phyloP scores from a whole-genome alignment of 495 filamentous ascomycete genomes.

The Penicillium dipodomyicola region DNA sequence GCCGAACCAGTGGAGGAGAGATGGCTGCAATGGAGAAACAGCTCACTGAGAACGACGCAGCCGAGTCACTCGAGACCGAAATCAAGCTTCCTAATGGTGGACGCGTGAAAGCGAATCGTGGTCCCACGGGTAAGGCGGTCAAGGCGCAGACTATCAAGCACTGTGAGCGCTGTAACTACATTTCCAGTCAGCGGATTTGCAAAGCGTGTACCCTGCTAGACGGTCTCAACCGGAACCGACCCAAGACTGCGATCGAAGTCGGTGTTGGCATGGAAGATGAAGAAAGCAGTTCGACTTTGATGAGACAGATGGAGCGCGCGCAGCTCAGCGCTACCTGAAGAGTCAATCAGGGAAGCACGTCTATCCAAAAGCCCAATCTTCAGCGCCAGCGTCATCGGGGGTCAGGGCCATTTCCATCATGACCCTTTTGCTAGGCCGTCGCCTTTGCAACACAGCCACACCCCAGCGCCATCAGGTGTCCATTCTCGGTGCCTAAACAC shows the following conservation, averaged over 20 bases:
- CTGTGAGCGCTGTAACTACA: slow-evolving; percentile 87
- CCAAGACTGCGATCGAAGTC: slow-evolving; percentile 69
- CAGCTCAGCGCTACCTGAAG: slow-evolving; percentile 42
- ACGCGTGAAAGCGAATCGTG: slow-evolving; percentile 17
- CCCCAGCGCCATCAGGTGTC: neutral
- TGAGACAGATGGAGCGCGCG: slow-evolving; percentile 53
- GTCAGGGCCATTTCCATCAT: neutral
- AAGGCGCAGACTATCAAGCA: slow-evolving; percentile 73
- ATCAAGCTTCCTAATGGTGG: slow-evolving; percentile 48
- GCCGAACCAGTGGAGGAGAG: slow-evolving; percentile 68
- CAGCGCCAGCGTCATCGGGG: neutral
- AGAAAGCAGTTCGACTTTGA: slow-evolving; percentile 54
- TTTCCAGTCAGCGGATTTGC: slow-evolving; percentile 92
- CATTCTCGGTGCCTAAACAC: slow-evolving; percentile 5
- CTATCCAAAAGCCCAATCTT: neutral
- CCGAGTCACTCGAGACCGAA: slow-evolving; percentile 67
- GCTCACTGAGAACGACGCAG: slow-evolving; percentile 65
- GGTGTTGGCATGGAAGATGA: slow-evolving; percentile 51
- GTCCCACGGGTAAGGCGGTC: slow-evolving; percentile 32
- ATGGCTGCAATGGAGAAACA: slow-evolving; percentile 92
- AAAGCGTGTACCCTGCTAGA: slow-evolving; percentile 92
- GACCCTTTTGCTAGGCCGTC: neutral
- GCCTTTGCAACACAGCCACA: neutral
- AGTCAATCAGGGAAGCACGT: neutral
- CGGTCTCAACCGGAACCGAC: slow-evolving; percentile 84